Conservation (phyloP, 2,329 filamentous ascomycete species). For the Microsporum ferrugineum region DNA sequence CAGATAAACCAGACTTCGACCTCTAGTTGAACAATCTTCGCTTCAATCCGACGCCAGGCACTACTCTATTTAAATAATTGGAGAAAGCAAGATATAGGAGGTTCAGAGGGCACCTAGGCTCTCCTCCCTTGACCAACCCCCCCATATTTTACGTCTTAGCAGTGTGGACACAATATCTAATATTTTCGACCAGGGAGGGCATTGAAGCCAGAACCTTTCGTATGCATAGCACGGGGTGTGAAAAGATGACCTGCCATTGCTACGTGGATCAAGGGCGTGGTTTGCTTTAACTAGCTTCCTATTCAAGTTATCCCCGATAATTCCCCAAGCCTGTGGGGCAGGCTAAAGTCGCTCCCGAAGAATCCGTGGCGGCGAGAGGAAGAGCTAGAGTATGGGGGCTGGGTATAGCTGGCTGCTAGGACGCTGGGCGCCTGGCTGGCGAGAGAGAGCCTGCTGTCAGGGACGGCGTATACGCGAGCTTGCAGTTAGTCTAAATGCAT, state of each 20-base stretch:
- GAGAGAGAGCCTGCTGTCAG: background rate
- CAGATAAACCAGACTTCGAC: background rate
- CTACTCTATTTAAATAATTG: background rate
- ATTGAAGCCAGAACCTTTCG: background rate
- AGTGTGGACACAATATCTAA: background rate
- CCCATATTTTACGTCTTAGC: too few species aligned
- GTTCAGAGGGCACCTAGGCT: background rate
- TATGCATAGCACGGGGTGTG: background rate
- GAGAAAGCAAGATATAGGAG: background rate
- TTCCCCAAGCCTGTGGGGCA: background rate
- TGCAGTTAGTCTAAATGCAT: background rate
- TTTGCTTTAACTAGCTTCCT: slow-evolving; percentile 1
- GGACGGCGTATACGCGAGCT: background rate
- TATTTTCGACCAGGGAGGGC: too few species aligned
- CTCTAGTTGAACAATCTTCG: background rate
- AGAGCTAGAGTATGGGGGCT: background rate
- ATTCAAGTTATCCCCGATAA: background rate
- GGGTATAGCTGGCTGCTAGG: background rate
- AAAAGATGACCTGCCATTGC: background rate
- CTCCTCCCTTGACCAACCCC: background rate
- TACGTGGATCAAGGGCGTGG: background rate
- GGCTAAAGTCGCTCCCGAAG: background rate
- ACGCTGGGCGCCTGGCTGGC: background rate
- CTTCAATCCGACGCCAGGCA: background rate
- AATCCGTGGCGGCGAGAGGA: background rate